Evolutionary conservation across 2,329 filamentous ascomycete genomes (phyloP), one percentile per base, ranked within the genome.

Genomic region (Cadophora sp.): DNA sequence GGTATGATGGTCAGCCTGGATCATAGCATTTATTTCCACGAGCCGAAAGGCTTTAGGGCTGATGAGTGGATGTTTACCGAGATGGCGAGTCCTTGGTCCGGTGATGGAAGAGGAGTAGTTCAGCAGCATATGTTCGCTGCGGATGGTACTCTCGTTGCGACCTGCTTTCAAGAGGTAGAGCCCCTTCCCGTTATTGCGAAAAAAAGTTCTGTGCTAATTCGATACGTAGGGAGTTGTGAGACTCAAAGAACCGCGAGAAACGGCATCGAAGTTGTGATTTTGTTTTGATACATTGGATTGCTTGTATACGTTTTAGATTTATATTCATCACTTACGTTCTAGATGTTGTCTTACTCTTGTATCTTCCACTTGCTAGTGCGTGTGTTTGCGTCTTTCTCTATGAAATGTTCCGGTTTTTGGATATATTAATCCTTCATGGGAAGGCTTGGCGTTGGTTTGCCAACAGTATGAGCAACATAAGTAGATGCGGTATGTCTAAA

Each of bases 1-100:
- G 91, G 91, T n/a, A 96, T 96, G 92, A 89, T 94, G 85, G 92
- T 96, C 61, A 91, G 87, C 72, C 80, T 95, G 61, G 92, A 96
- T 76, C 92, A 96, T 78, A 86, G 83, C 60, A 89, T 90, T 69
- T 90, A 90, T 78, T 90, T 90, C 73, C 87, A 90, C 73, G 86
- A 88, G 78, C 87, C 87, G 27, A 78, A 79, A 67, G 78, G 78
- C 66, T 85, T 90, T 65, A 81, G 80, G 72, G 87, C 86, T 4
- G 88, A 90, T 73, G 86, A 94, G 79, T 94, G 91, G 91, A 90
- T 94, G 86, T 88, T 93, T 72, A 86, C 85, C 22, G 91, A 94
- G 81, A 92, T 92, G 86, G 86, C 91, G 79, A 93, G 88, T 64
- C 91, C 92, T 0, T 96, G 92, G 92, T 86, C 89, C 2, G 91